These are phyloP conservation scores for Aspergillus sp. DNA, from an alignment of 2,329 filamentous ascomycete species.

Conservation along the genomic window DNA sequence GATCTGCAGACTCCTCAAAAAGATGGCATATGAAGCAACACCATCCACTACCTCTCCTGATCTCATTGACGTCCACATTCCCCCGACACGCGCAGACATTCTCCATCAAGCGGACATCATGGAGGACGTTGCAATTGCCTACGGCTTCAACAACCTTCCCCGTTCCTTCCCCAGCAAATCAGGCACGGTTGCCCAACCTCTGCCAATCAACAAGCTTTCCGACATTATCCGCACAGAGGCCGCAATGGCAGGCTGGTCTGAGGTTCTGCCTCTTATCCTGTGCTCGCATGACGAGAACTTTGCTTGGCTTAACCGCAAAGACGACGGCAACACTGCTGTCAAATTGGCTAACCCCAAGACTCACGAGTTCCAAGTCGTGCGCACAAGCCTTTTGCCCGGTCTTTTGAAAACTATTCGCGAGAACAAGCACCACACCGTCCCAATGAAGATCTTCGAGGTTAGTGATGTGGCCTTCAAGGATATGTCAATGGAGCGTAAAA, in stretches of 20 bases:
- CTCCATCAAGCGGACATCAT: conserved; percentile 97
- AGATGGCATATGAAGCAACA: conserved; percentile 83
- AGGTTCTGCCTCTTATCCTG: conserved; percentile 93
- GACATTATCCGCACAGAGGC: conserved; percentile 89
- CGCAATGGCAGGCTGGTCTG: conserved; percentile 92
- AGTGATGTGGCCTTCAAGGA: conserved; percentile 94
- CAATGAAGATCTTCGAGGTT: conserved; percentile 90
- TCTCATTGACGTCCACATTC: conserved; percentile 77
- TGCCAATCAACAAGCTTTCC: conserved; percentile 89
- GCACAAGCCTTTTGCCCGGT: conserved; percentile 81
- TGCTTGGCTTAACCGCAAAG: conserved; percentile 84
- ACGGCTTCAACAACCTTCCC: conserved; percentile 95
- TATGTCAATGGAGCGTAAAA: conserved; percentile 74
- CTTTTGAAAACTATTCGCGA: conserved; percentile 91
- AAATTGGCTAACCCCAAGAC: conserved; percentile 91
- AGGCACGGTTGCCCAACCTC: conserved; percentile 79
- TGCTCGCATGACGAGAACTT: conserved; percentile 99
- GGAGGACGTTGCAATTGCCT: conserved; percentile 96
- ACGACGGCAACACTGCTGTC: conserved; percentile 80
- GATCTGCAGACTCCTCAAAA: conserved; percentile 76
- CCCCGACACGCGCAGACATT: conserved; percentile 88
- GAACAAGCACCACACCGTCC: conserved; percentile 84
- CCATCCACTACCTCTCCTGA: conserved; percentile 70
- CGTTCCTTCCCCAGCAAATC: conserved; percentile 83
- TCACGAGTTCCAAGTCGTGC: conserved; percentile 87